phyloP scores from a whole-genome alignment of 306 rosid species.

The Dalbergia oliveri region DNA sequence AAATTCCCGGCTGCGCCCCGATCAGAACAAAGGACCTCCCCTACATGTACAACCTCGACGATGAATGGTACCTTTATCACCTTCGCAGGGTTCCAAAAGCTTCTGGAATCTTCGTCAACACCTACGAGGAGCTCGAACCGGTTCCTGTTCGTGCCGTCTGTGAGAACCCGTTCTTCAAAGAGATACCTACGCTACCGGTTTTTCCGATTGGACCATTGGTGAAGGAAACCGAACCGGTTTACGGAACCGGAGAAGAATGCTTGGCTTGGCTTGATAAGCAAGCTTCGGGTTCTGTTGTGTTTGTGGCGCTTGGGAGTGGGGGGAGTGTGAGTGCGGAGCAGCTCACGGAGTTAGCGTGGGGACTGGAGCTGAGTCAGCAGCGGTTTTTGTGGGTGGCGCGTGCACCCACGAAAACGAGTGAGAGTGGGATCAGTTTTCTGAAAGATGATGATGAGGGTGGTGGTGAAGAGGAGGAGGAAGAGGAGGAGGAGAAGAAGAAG shows the following conservation, averaged over 20 bases:
- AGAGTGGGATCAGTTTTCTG: constrained; percentile 33
- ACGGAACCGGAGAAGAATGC: constrained; percentile 4
- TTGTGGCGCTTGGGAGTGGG: constrained; percentile 53
- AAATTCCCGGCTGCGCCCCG: too few relatives aligned
- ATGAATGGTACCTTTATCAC: constrained; percentile 46
- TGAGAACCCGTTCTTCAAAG: constrained; percentile 42
- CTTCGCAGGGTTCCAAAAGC: constrained; percentile 44
- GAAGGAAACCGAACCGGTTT: constrained; percentile 37
- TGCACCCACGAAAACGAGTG: constrained; percentile 15
- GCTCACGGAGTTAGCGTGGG: constrained; percentile 55
- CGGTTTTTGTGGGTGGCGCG: constrained; percentile 58
- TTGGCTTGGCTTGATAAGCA: constrained; percentile 59
- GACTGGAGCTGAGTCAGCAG: constrained; percentile 51
- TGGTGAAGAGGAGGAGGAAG: background rate
- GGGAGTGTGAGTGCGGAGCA: constrained; percentile 44
- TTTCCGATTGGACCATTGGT: constrained; percentile 47
- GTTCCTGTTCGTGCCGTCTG: constrained; percentile 36
- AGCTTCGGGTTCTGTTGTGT: constrained; percentile 51
- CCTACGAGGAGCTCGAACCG: constrained; percentile 58
- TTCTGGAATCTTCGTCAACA: constrained; percentile 48
- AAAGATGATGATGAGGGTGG: background rate
- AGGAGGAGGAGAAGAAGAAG: background rate
- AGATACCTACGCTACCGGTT: constrained; percentile 38
- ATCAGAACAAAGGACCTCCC: too few relatives aligned
- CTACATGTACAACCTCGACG: too few relatives aligned